Evolutionary conservation across 2,329 filamentous ascomycete genomes (phyloP), one percentile per base, ranked within the genome.

Genomic region (Fusarium napiforme): DNA sequence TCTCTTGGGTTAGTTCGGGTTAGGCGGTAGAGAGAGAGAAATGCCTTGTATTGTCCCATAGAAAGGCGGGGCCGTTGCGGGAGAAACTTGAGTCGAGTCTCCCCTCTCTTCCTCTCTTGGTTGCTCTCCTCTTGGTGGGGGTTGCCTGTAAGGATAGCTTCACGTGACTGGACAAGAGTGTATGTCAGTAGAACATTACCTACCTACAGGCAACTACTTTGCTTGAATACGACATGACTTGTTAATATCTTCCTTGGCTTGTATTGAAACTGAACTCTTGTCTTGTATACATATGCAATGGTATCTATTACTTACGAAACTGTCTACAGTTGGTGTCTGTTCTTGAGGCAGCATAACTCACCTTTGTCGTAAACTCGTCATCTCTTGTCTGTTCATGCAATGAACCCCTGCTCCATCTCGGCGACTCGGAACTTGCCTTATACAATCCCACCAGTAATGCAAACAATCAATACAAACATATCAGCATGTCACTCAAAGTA

Each of bases 101-200:
- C 78, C 80, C 76, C 75, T 66, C 60, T 65, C 47, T 42, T 55
- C 76, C 75, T 66, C 60, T 65, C 47, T 42, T 55, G 32, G 42
- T n/a, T 45, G 26, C 60, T 39, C 43, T 69, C 74, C 56, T 42
- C 43, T 73, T 75, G 64, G 68, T 80, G 80, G 79, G 80, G 80
- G 65, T 72, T 79, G 76, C 75, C 78, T 61, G 76, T 77, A 75
- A 78, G 78, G 30, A 80, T 78, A 34, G 49, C 43, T 66, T 69
- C 80, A 82, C 80, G 80, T 82, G 80, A 82, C 75, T 65, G 40
- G 42, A 28, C 30, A 60, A 60, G 40, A 30, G 71, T 75, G 72
- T 74, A 65, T 70, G 72, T 76, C 66, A 77, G 63, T 58, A 40
- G 45, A 19, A 23, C 57, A 59, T 55, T 19, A 34, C 30, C 7